Percentiles rank a stretch among this genome's conserved stretches.
Conservation (phyloP, 2,329 filamentous ascomycete species). For the Penicillium polonicum region DNA sequence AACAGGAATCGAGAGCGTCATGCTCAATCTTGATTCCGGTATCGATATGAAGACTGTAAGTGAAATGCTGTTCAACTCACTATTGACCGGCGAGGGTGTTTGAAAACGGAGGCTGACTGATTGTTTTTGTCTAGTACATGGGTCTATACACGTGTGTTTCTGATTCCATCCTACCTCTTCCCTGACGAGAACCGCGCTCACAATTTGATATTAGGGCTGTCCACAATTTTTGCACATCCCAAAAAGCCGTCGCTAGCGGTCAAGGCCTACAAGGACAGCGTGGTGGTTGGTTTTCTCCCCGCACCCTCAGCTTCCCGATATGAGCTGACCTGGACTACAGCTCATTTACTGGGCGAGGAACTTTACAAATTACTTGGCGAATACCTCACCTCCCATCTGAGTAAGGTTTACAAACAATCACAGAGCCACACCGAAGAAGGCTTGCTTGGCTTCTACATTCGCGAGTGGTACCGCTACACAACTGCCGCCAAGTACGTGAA, state of each 20-base stretch:
- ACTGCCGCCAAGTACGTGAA: slow-evolving; percentile 96
- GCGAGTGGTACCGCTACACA: slow-evolving; percentile 95
- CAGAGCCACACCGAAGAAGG: slow-evolving; percentile 84
- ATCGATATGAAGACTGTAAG: slow-evolving; percentile 84
- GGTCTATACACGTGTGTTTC: slow-evolving; percentile 76
- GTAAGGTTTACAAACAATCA: slow-evolving; percentile 68
- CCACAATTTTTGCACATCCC: slow-evolving; percentile 98
- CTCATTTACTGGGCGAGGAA: slow-evolving; percentile 92
- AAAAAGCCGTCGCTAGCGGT: slow-evolving; percentile 75
- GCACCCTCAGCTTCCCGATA: not conserved
- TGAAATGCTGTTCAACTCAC: not conserved
- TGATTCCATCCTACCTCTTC: slow-evolving; percentile 1
- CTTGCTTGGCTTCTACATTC: slow-evolving; percentile 87
- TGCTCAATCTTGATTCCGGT: slow-evolving; percentile 86
- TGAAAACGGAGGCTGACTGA: slow-evolving; percentile 13
- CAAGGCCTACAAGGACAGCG: slow-evolving; percentile 59
- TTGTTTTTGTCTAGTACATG: slow-evolving; percentile 67
- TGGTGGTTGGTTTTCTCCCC: slow-evolving; percentile 59
- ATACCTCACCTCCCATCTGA: slow-evolving; percentile 78
- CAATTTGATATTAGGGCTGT: slow-evolving; percentile 62
- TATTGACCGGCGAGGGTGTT: not conserved
- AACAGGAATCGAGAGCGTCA: slow-evolving; percentile 84
- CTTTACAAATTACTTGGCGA: slow-evolving; percentile 87
- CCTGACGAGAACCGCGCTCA: slow-evolving; percentile 26
- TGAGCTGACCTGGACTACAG: slow-evolving; percentile 45